Evolutionary conservation across 2,329 filamentous ascomycete genomes (phyloP).

Genomic region (Pseudogymnoascus sp.): DNA sequence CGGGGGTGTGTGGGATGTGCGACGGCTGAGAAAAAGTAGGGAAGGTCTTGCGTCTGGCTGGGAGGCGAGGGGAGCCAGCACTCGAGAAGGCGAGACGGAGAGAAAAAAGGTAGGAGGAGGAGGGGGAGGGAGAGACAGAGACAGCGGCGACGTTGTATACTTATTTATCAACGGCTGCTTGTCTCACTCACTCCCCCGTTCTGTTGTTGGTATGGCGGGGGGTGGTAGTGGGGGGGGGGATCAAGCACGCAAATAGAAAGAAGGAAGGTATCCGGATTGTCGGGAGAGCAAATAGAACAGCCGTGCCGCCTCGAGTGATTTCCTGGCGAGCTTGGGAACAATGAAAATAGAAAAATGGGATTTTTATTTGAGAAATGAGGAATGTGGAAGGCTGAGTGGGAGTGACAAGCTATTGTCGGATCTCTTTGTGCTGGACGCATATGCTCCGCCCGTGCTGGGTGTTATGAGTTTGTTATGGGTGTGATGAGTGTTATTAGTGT

Average conservation of each 20-base stretch:
- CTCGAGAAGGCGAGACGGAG: background rate
- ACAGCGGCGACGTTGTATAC: background rate
- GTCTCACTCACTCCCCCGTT: background rate
- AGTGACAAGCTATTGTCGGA: background rate
- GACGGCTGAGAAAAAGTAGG: background rate
- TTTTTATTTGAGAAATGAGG: background rate
- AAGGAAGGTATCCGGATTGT: background rate
- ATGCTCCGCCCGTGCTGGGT: background rate
- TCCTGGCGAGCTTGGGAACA: background rate
- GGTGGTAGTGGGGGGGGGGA: background rate
- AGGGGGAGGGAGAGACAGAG: background rate
- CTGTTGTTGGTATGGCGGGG: background rate
- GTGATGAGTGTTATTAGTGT: background rate
- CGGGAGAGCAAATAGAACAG: background rate
- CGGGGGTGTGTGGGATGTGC: background rate
- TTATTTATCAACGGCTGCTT: background rate
- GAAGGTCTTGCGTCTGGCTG: background rate
- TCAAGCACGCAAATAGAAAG: background rate
- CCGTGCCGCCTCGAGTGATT: background rate
- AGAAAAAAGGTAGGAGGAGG: no score
- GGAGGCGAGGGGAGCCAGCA: background rate
- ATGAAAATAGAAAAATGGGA: background rate
- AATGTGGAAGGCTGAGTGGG: background rate
- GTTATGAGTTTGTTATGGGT: background rate
- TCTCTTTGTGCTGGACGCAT: background rate